phyloP scores from a whole-genome alignment of 352 stramenopile genomes.

The Chrysophaeum taylorii region DNA sequence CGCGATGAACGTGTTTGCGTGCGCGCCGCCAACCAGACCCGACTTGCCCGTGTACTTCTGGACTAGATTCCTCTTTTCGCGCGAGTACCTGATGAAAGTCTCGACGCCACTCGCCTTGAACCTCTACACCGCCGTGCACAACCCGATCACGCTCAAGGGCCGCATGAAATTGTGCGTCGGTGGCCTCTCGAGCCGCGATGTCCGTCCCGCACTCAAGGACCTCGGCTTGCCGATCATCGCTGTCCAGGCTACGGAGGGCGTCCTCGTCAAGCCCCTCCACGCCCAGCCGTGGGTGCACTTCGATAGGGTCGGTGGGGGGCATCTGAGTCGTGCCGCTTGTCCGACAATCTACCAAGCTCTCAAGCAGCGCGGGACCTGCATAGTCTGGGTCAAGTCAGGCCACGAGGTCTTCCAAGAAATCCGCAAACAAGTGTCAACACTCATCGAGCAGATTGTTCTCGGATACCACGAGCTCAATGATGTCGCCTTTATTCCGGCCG shows the following conservation, averaged over 20 bases:
- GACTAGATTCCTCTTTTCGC: slow-evolving; percentile 78
- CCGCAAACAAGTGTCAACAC: slow-evolving; percentile 60
- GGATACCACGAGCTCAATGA: slow-evolving; percentile 81
- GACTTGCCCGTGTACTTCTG: slow-evolving; percentile 91
- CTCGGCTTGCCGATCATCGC: slow-evolving; percentile 66
- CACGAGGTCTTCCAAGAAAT: slow-evolving; percentile 86
- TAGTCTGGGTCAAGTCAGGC: slow-evolving; percentile 73
- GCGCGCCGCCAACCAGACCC: slow-evolving; percentile 68
- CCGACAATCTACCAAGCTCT: slow-evolving; percentile 67
- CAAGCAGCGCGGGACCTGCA: slow-evolving; percentile 39
- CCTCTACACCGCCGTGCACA: slow-evolving; percentile 84
- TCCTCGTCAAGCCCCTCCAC: slow-evolving; percentile 69
- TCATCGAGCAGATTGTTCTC: slow-evolving; percentile 82
- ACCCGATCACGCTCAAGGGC: slow-evolving; percentile 78
- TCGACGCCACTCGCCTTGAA: slow-evolving; percentile 85
- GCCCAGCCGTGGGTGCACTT: slow-evolving; percentile 54
- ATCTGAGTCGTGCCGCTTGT: too few species aligned
- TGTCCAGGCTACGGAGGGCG: slow-evolving; percentile 70
- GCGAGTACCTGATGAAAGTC: slow-evolving; percentile 73
- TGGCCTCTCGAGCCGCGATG: slow-evolving; percentile 64
- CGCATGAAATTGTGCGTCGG: slow-evolving; percentile 73
- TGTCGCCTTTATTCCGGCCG: slow-evolving; percentile 35
- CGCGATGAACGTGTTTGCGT: slow-evolving; percentile 81
- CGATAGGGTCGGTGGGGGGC: too few species aligned
- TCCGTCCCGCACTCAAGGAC: slow-evolving; percentile 43